phyloP scores from a whole-genome alignment of 164 flowering plant species.

The Euptelea pleiosperma region DNA sequence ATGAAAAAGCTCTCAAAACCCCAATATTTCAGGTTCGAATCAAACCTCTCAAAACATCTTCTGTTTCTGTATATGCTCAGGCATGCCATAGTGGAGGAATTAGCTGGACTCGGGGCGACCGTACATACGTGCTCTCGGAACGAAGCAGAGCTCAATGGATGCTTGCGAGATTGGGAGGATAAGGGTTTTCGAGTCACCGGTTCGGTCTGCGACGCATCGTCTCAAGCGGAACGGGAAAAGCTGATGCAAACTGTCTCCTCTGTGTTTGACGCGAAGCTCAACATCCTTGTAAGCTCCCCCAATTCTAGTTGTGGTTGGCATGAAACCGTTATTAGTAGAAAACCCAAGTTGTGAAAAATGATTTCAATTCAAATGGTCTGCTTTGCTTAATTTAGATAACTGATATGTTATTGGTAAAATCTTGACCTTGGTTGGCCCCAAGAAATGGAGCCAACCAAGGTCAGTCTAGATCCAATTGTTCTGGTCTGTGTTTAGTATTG shows the following conservation, averaged over 20 bases:
- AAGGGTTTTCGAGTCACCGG: slow-evolving; percentile 40
- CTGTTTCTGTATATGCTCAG: slow-evolving; percentile 9
- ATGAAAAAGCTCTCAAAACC: not conserved
- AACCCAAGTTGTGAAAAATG: not conserved
- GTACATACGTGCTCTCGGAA: slow-evolving; percentile 35
- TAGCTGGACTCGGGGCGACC: slow-evolving; percentile 35
- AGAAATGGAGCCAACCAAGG: no score
- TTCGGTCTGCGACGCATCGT: slow-evolving; percentile 33
- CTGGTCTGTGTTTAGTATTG: no score
- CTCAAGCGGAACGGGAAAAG: slow-evolving; percentile 24
- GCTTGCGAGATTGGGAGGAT: slow-evolving; percentile 26
- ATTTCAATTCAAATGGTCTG: no score
- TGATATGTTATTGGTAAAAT: no score
- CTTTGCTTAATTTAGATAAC: no score
- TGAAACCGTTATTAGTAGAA: no score
- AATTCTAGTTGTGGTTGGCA: not conserved
- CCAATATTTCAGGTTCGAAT: not conserved
- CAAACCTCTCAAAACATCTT: not conserved
- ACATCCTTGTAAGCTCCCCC: slow-evolving; percentile 35
- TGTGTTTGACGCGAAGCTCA: slow-evolving; percentile 33
- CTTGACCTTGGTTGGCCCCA: no score
- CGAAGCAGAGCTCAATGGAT: slow-evolving; percentile 21
- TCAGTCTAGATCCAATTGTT: no score
- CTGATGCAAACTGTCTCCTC: slow-evolving; percentile 31
- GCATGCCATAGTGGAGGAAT: slow-evolving; percentile 35